Conservation (phyloP, 257 asterid genomes). For the Salvia miltiorrhiza region DNA sequence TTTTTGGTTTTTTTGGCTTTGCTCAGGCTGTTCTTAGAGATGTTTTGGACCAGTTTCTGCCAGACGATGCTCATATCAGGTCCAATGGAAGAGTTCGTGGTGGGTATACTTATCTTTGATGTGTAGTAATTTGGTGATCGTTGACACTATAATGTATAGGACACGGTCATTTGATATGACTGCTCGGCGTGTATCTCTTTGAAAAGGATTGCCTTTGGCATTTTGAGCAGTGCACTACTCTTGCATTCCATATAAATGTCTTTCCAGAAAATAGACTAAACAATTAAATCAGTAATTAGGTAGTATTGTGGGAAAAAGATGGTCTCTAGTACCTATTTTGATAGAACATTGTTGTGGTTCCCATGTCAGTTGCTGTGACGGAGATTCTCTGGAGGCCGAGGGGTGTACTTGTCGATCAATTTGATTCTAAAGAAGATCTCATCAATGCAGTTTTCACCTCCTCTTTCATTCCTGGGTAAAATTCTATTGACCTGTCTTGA, state of each 20-base stretch:
- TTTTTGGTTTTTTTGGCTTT: not conserved
- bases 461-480: constrained; percentile 92
- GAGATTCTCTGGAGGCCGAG: constrained; percentile 96
- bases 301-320: not conserved
- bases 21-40: constrained; percentile 93
- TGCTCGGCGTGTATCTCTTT: not conserved
- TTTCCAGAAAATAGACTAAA: not conserved
- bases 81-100: constrained; percentile 96
- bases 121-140: not conserved
- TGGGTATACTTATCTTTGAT: constrained; percentile 33
- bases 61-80: constrained; percentile 79
- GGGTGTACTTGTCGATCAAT: constrained; percentile 85
- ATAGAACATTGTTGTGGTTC: constrained; percentile 26
- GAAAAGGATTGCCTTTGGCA: not conserved
- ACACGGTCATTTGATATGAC: not conserved
- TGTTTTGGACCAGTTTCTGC: constrained; percentile 60
- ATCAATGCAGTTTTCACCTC: constrained; percentile 91
- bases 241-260: not conserved
- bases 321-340: not conserved
- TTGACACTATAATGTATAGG: not conserved
- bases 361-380: constrained; percentile 79
- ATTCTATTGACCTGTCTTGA: not conserved
- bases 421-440: constrained; percentile 92
- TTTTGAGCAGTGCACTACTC: not conserved
- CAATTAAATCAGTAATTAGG: not conserved